These are phyloP conservation scores for Daldinia loculata DNA, from an alignment of 495 filamentous ascomycete species.

Conservation along the genomic window DNA sequence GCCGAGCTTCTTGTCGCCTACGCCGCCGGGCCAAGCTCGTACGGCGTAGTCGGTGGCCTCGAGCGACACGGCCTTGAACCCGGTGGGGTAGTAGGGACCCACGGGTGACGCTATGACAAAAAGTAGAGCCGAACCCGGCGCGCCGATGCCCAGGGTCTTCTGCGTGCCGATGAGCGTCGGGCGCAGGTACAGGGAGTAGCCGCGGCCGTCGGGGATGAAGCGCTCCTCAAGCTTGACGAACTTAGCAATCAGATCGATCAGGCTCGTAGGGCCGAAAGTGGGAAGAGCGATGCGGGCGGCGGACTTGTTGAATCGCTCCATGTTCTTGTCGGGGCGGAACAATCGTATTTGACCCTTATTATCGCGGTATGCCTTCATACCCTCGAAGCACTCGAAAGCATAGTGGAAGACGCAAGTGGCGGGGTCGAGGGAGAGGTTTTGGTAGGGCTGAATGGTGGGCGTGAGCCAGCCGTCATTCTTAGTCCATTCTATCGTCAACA, in stretches of 20 bases:
- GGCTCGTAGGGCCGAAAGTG: constrained; percentile 72
- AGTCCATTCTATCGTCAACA: constrained; percentile 96
- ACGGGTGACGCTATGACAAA: constrained; percentile 97
- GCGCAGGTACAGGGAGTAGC: constrained; percentile 93
- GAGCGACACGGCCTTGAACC: constrained; percentile 94
- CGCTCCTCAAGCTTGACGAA: constrained; percentile 82
- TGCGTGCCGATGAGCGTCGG: constrained; percentile 98
- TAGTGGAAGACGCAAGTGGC: constrained; percentile 99
- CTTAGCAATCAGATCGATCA: constrained; percentile 81
- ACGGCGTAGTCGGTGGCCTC: constrained; percentile 95
- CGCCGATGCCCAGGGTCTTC: constrained; percentile 86
- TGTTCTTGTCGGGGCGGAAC: constrained; percentile 97
- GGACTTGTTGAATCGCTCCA: constrained; percentile 90
- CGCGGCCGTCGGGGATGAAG: constrained; percentile 84
- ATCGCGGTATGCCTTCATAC: constrained; percentile 98
- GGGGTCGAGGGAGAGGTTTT: constrained; percentile 95
- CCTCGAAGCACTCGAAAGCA: constrained; percentile 96
- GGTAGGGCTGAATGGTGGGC: constrained; percentile 87
- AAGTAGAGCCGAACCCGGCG: constrained; percentile 88
- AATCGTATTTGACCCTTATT: constrained; percentile 74
- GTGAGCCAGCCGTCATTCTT: constrained; percentile 76
- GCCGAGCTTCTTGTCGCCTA: constrained; percentile 96
- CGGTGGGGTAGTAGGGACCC: constrained; percentile 96
- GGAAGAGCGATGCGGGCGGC: constrained; percentile 90
- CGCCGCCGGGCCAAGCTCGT: constrained; percentile 96